Base-by-base conservation (phyloP, 768 basidiomycete species). In the Holtermannia corniformis region DNA sequence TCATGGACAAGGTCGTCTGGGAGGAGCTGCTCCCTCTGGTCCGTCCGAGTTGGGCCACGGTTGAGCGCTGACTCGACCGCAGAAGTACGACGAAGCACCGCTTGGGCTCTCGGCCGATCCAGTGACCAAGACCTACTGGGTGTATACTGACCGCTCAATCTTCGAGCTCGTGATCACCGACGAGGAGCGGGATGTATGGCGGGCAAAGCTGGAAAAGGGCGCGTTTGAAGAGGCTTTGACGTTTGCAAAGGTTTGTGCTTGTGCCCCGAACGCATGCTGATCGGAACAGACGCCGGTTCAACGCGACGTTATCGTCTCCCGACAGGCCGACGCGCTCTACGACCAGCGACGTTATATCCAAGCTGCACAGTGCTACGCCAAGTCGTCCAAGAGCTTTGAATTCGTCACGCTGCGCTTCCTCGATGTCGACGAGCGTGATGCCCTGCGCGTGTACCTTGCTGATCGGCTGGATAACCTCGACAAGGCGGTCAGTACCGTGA, bases 181-280 rank as follows among this genome's bases (percentile, higher is more conserved):
- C 61, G 95, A 99, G 74, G 86, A 87, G 64, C 80, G 92, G 11
- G 87, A 96, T 67, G 83, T 99, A 5, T 99, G 95, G 95, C 82
- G 82, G 64, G 83, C 91, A 50, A 89, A 87, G 71, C 77, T 96
- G 7, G 80, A 83, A 49, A 82, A 85, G 62, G 81, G 79, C 2
- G 80, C 84, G 49, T 90, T 81, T 59, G 85, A 87, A n/a, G 71
- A 78, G 0, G 88, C 93, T 0, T 72, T 93, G 50, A 77, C 79
- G 52, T 87, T 87, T 73, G 81, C 89, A 21, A 89, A 87, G 78
- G 93, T 87, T 42, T 24, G 77, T 59, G 41, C 40, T 41, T 32
- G n/a, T 22, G 10, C 20, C 3, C 37, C 10, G n/a, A 44, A 23
- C 41, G 49, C 21, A n/a, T 56, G 27, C 43, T 20, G 13, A 44